A percentile compares a stretch with the other conserved stretches of the same genome.
Evolutionary conservation across 2,329 filamentous ascomycete species (phyloP).

Genomic region (Cordyceps tenuipes): DNA sequence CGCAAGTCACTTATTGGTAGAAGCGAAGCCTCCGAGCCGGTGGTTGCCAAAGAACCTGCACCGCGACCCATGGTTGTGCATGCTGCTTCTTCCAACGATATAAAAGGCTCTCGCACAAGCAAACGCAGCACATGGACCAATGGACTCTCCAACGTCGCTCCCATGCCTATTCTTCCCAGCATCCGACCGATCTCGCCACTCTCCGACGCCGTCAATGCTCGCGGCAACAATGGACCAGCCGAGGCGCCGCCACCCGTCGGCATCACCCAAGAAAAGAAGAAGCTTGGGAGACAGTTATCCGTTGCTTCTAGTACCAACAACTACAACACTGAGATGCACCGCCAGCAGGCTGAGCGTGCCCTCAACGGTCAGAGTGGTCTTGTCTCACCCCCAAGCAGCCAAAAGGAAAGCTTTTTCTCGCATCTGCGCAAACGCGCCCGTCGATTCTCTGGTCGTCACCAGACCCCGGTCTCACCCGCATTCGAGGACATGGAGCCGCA

Average conservation of each 20-base stretch:
- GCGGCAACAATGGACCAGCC: constrained; percentile 58
- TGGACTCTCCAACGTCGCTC: constrained; percentile 68
- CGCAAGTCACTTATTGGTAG: constrained; percentile 85
- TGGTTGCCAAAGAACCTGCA: constrained; percentile 40
- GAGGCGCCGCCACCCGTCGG: constrained; percentile 14
- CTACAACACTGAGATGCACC: constrained; percentile 80
- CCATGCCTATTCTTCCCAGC: constrained; percentile 92
- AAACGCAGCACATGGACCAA: constrained; percentile 95
- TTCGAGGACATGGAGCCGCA: constrained; percentile 90
- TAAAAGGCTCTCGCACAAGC: constrained; percentile 39
- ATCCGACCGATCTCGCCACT: constrained; percentile 93
- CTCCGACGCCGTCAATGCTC: constrained; percentile 86
- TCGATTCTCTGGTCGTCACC: constrained; percentile 84
- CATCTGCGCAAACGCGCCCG: constrained; percentile 90
- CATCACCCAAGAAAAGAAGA: constrained; percentile 65
- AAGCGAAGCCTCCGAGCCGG: constrained; percentile 59
- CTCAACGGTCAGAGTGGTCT: constrained; percentile 74
- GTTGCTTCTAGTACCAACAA: constrained; percentile 88
- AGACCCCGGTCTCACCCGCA: constrained; percentile 67
- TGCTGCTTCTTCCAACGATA: constrained; percentile 32
- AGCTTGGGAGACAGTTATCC: constrained; percentile 90
- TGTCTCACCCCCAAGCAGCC: constrained; percentile 66
- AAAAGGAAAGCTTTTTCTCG: constrained; percentile 97
- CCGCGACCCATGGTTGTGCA: constrained; percentile 39
- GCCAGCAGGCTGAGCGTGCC: constrained; percentile 84